Conservation (phyloP, 2,329 filamentous ascomycete genomes). For the Ophiostoma sp. region DNA sequence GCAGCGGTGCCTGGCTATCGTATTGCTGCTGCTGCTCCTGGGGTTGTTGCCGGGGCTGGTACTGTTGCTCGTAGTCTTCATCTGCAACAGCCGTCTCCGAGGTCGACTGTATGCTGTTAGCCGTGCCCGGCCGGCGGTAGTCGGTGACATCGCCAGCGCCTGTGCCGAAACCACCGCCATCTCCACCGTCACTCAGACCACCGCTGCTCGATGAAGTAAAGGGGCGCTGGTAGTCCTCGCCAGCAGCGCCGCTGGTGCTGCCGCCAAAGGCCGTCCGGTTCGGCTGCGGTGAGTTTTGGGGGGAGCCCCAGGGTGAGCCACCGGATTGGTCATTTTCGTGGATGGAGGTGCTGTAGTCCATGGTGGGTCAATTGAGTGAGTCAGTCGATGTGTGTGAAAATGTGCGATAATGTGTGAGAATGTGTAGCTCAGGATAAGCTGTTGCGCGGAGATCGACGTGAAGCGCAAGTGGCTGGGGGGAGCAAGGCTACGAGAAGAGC, state of each 20-base stretch:
- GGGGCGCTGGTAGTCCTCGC: constrained; percentile 35
- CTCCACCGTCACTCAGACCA: constrained; percentile 37
- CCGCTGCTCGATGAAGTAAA: constrained; percentile 38
- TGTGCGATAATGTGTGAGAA: no score
- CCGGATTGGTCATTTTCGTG: constrained; percentile 49
- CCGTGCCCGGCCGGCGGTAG: constrained; percentile 44
- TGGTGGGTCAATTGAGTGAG: constrained; percentile 29
- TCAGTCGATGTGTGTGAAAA: no score
- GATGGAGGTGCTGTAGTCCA: constrained; percentile 56
- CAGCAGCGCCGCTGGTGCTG: constrained; percentile 35
- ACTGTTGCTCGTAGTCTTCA: constrained; percentile 30
- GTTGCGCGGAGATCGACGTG: background rate
- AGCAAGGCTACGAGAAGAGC: background rate
- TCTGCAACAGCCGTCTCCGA: constrained; percentile 32
- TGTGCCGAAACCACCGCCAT: constrained; percentile 36
- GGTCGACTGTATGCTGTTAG: constrained; percentile 43
- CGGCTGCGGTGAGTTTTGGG: constrained; percentile 38
- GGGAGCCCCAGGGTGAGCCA: constrained; percentile 44
- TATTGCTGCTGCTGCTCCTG: constrained; percentile 27
- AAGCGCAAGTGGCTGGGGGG: background rate
- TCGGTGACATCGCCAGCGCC: constrained; percentile 35
- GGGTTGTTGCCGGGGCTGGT: constrained; percentile 27
- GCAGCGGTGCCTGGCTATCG: constrained; percentile 18
- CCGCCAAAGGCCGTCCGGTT: constrained; percentile 41
- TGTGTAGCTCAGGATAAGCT: no score